Percentiles rank a stretch among this genome's conserved stretches.
Conservation (phyloP, 2,329 filamentous ascomycete genomes). For the Colletotrichum sp. region DNA sequence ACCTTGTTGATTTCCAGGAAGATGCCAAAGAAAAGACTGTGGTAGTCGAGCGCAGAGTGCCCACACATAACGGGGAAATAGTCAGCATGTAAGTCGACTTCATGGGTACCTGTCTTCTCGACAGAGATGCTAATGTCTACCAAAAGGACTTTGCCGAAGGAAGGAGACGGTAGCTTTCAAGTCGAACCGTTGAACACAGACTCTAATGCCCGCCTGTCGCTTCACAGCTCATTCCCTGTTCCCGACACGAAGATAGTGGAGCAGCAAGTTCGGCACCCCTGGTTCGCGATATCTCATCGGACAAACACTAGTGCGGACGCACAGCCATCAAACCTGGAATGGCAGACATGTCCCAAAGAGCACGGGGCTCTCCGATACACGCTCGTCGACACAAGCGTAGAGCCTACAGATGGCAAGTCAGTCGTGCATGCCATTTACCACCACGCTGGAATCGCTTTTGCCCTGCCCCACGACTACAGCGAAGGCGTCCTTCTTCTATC, state of each 20-base stretch:
- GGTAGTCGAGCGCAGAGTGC: not conserved
- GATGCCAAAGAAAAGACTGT: not conserved
- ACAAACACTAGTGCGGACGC: not conserved
- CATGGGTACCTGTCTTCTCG: accelerated
- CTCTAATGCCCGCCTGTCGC: not conserved
- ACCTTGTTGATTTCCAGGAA: slow-evolving; percentile 1
- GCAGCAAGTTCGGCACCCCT: not conserved
- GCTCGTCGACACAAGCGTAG: not conserved
- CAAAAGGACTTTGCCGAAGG: not conserved
- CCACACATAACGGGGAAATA: not conserved
- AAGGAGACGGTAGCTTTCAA: not conserved
- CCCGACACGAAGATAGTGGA: not conserved
- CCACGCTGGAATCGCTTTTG: slow-evolving; percentile 13
- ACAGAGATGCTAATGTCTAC: not conserved
- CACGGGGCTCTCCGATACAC: slow-evolving; percentile 16
- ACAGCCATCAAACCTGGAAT: not conserved
- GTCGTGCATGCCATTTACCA: slow-evolving; percentile 22
- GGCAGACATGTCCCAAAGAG: slow-evolving; percentile 7
- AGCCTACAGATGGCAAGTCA: not conserved
- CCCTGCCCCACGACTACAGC: slow-evolving; percentile 13
- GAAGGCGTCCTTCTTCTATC: slow-evolving; percentile 21
- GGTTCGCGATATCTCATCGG: not conserved
- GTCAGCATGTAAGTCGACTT: not conserved
- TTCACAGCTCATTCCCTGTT: not conserved
- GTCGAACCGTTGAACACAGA: not conserved